Percentiles rank a stretch among this genome's conserved stretches.
Evolutionary conservation across 2,329 filamentous ascomycete genomes (phyloP).

Genomic region (Neonectria faginata): DNA sequence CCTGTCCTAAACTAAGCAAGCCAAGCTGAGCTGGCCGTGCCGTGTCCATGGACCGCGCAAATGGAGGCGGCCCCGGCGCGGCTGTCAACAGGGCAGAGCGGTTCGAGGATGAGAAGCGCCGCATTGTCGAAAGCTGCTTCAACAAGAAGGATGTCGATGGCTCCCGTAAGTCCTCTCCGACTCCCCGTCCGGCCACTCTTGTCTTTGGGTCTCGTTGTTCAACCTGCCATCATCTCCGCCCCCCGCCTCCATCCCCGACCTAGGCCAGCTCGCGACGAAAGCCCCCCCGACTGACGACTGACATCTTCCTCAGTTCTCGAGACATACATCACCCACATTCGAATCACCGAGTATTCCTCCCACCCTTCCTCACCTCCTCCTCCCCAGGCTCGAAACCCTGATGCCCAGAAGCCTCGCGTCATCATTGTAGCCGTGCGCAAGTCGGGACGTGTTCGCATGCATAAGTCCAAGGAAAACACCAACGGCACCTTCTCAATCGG

Average conservation of each 20-base stretch:
- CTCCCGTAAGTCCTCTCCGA: slow-evolving; percentile 71
- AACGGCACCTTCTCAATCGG: slow-evolving; percentile 97
- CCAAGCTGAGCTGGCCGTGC: slow-evolving; percentile 9
- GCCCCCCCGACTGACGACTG: slow-evolving; percentile 35
- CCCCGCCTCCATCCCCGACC: background rate
- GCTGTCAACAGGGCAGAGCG: slow-evolving; percentile 72
- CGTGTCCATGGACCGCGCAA: slow-evolving; percentile 55
- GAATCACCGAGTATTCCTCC: slow-evolving; percentile 86
- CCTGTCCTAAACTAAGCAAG: background rate
- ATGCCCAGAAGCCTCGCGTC: slow-evolving; percentile 86
- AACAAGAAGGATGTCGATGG: slow-evolving; percentile 89
- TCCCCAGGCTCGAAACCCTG: slow-evolving; percentile 74
- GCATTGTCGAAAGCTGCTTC: slow-evolving; percentile 96
- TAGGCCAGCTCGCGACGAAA: background rate
- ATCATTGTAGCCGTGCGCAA: slow-evolving; percentile 95
- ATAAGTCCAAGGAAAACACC: slow-evolving; percentile 95
- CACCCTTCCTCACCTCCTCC: slow-evolving; percentile 88
- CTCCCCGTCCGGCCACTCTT: slow-evolving; percentile 13
- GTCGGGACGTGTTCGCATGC: slow-evolving; percentile 91
- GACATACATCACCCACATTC: slow-evolving; percentile 98
- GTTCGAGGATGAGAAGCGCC: slow-evolving; percentile 96
- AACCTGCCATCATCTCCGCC: background rate
- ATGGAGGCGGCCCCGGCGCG: slow-evolving; percentile 51
- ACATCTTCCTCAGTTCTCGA: slow-evolving; percentile 62
- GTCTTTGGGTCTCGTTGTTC: background rate